Conservation (phyloP, 2,329 filamentous ascomycete species). For the Cladophialophora psammophila region DNA sequence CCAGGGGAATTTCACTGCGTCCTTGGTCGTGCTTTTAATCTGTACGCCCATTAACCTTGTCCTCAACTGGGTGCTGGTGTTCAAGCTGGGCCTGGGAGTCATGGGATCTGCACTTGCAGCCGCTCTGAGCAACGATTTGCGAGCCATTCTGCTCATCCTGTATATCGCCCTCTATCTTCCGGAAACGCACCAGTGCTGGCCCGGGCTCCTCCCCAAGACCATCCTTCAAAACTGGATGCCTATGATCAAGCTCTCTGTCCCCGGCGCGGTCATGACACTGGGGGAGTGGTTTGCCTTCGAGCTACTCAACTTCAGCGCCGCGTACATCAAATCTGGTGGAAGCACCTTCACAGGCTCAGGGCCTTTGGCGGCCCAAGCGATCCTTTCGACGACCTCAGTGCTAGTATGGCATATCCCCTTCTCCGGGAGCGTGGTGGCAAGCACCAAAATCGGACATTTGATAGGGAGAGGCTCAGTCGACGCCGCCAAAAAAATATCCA, state of each 20-base stretch:
- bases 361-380: slow-evolving; percentile 76
- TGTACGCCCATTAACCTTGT: slow-evolving; percentile 76
- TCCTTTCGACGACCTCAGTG: slow-evolving; percentile 64
- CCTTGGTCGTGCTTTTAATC: slow-evolving; percentile 77
- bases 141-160: slow-evolving; percentile 68
- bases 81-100: slow-evolving; percentile 64
- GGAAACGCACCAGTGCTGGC: slow-evolving; percentile 72
- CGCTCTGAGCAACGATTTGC: slow-evolving; percentile 69
- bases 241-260: slow-evolving; percentile 79
- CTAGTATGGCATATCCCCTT: slow-evolving; percentile 75
- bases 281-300: slow-evolving; percentile 87
- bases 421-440: slow-evolving; percentile 78
- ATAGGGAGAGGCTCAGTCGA: slow-evolving; percentile 69
- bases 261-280: slow-evolving; percentile 83
- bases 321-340: slow-evolving; percentile 72
- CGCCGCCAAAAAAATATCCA: slow-evolving; percentile 72
- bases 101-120: slow-evolving; percentile 75
- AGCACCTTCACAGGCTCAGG: slow-evolving; percentile 3
- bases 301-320: slow-evolving; percentile 74
- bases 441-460: slow-evolving; percentile 80
- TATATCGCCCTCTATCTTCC: slow-evolving; percentile 61
- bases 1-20: slow-evolving; percentile 74
- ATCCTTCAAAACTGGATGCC: slow-evolving; percentile 72
- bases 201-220: slow-evolving; percentile 66
- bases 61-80: slow-evolving; percentile 73